Conservation (phyloP, 2,329 filamentous ascomycete species). For the Diaporthe velutina region DNA sequence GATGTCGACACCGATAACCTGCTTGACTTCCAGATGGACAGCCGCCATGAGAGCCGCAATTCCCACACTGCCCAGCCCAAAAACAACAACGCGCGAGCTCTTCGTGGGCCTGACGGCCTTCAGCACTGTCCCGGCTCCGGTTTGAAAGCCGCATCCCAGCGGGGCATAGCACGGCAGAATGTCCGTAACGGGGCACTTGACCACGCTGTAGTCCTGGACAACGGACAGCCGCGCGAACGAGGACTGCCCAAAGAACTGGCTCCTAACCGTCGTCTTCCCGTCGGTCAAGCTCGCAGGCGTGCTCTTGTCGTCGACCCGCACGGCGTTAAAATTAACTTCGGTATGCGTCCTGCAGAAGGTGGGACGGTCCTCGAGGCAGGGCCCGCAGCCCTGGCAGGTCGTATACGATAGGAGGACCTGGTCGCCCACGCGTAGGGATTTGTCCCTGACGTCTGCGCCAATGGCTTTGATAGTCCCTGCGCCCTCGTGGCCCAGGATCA, state of each 20-base stretch:
- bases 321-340: conserved; percentile 44
- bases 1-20: conserved; percentile 61
- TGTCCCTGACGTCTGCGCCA: conserved; percentile 45
- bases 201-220: conserved; percentile 43
- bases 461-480: conserved; percentile 47
- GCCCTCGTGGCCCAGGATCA: conserved; percentile 48
- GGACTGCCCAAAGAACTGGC: conserved; percentile 51
- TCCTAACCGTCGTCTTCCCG: conserved; percentile 40
- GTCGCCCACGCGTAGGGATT: conserved; percentile 48
- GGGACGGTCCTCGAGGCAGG: conserved; percentile 46
- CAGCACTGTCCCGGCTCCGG: conserved; percentile 57
- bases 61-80: conserved; percentile 57
- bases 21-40: conserved; percentile 45
- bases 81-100: conserved; percentile 49
- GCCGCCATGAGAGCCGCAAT: conserved; percentile 55
- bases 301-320: conserved; percentile 38
- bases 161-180: conserved; percentile 52
- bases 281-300: conserved; percentile 39
- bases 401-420: conserved; percentile 51
- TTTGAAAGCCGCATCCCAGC: conserved; percentile 58
- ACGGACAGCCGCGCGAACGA: conserved; percentile 46
- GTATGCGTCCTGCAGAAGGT: conserved; percentile 47
- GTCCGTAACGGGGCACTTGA: conserved; percentile 44
- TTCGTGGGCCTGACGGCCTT: conserved; percentile 49
- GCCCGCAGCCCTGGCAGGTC: conserved; percentile 49